Base-by-base conservation (phyloP, 345 rosid species). In the Punica granatum region DNA sequence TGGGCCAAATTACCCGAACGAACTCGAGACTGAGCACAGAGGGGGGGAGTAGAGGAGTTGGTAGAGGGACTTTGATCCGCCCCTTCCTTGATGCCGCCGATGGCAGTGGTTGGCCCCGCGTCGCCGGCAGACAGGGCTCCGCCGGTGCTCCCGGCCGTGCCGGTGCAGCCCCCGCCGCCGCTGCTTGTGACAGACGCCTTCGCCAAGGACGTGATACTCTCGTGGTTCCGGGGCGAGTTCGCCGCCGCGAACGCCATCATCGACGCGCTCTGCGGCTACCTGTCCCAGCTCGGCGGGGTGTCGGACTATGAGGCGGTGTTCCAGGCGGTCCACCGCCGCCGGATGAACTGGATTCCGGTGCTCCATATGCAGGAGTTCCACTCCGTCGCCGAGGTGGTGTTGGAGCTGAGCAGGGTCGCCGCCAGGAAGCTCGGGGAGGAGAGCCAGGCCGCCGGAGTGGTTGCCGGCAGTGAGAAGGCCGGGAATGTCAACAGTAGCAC, bases 211-310 rank as follows among this genome's bases (percentile, higher is more conserved):
- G 87, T 95, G 67, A 80, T 89, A 67, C 77, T 94, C 56, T 77
- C 87, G 32, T 94, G 99, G 99, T 88, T 85, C 73, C 85, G 95
- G 1, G 90, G 99, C 2, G 99, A 94, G 84, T 94, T 94, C 71
- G 99, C 97, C 12, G 99, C 99, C n/a, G 95, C 99, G 43, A 94
- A 94, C 76, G 96, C 97, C 44, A 89, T 94, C 36, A 94, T 94
- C 68, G 99, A 94, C 59, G 85, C 84, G 7, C 90, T 94, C 15
- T 94, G 99, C 74, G 82, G 78, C 3, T 97, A 94, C 84, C 78
- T 93, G 8, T 76, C 82, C 51, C 72, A 75, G 74, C 69, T 82
- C 19, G 72, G 66, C 3, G 66, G 63, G 3, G 16, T 53, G 2
- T 70, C 83, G 14, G 91, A 82, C 51, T 93, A 90, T 73, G 94